A percentile compares a stretch with the other conserved stretches of the same genome.
Conservation (phyloP, 2,329 filamentous ascomycete species). For the Monilinia laxa region DNA sequence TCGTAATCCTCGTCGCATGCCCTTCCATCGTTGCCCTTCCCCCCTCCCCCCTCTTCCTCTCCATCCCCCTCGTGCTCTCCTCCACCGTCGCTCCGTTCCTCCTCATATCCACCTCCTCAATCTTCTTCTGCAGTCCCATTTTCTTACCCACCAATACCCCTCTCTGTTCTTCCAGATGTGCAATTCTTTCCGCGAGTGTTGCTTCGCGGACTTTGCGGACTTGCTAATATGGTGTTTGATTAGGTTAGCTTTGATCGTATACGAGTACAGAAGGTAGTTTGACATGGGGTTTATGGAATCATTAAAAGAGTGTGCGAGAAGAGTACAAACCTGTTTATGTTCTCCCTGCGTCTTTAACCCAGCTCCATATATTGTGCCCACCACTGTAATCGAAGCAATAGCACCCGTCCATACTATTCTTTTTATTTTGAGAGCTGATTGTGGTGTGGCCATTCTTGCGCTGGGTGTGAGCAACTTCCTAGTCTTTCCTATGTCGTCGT, state of each 20-base stretch:
- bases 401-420: conserved; percentile 54
- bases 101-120: conserved; percentile 49
- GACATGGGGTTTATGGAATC: no score
- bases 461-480: not conserved
- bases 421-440: conserved; percentile 43
- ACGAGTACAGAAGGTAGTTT: no score
- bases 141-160: conserved; percentile 52
- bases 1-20: not conserved
- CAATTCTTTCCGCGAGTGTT: conserved; percentile 54
- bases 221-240: conserved; percentile 38
- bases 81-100: conserved; percentile 43
- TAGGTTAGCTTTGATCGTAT: no score
- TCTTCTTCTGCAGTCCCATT: conserved; percentile 55
- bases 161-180: conserved; percentile 51
- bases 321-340: conserved; percentile 44
- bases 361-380: conserved; percentile 60
- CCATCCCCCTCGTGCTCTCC: conserved; percentile 41
- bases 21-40: not conserved
- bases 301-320: not conserved
- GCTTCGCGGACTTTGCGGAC: conserved; percentile 50
- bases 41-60: conserved; percentile 31
- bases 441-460: conserved; percentile 28
- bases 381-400: conserved; percentile 55
- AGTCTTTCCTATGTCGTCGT: not conserved
- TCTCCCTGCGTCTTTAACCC: conserved; percentile 55